Conservation (phyloP, 345 rosid species). For the Gossypium longicalyx region DNA sequence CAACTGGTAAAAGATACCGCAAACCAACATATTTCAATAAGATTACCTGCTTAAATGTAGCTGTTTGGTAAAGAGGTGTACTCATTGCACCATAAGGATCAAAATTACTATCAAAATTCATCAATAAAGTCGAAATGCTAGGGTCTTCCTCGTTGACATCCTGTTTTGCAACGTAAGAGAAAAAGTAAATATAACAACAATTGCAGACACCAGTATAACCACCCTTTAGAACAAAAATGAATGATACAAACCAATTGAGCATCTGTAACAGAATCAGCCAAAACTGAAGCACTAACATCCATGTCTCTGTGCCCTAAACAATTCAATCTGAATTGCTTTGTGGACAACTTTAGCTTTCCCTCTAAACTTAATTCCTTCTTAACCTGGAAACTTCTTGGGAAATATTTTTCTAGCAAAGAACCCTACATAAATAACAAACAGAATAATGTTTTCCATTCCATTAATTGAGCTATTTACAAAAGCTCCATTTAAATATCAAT, state of each 20-base stretch:
- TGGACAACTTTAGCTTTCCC: slow-evolving; percentile 23
- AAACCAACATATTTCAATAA: neutral
- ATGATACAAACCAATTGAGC: neutral
- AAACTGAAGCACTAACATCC: slow-evolving; percentile 38
- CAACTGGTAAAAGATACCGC: neutral
- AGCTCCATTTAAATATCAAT: no score
- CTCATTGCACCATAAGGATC: slow-evolving; percentile 87
- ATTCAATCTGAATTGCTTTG: slow-evolving; percentile 32
- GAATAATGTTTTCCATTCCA: neutral
- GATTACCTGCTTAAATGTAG: slow-evolving; percentile 86
- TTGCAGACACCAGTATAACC: neutral
- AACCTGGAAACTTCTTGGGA: slow-evolving; percentile 23
- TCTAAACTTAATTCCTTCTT: slow-evolving; percentile 21
- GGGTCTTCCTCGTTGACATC: slow-evolving; percentile 57
- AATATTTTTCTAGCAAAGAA: slow-evolving; percentile 14
- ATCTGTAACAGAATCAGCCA: neutral
- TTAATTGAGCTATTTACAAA: no score
- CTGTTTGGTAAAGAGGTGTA: slow-evolving; percentile 87
- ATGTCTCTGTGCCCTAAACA: slow-evolving; percentile 41
- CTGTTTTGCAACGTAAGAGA: slow-evolving; percentile 32
- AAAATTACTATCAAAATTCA: slow-evolving; percentile 62
- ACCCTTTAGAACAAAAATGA: neutral
- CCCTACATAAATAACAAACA: slow-evolving; percentile 34
- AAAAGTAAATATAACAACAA: neutral
- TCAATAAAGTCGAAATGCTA: slow-evolving; percentile 61